A percentile compares a stretch with the other conserved stretches of the same genome.
These are phyloP conservation scores for Candida oleophila DNA, from an alignment of 805 yeast genomes.

Conservation along the genomic window DNA sequence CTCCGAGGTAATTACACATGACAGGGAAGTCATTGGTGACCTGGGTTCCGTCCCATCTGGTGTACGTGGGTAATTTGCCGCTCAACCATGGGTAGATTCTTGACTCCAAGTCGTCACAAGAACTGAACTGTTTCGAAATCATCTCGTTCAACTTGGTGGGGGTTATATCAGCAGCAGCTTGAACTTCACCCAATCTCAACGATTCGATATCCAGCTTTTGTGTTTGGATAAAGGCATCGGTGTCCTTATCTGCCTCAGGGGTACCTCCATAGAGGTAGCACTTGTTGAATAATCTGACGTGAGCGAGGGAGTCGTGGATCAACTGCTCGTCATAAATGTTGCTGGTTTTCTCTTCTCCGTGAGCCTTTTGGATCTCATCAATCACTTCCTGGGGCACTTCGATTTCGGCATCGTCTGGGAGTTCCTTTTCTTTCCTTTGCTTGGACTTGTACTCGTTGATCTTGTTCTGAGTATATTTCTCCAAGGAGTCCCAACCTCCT, in stretches of 20 bases:
- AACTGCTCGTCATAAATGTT: constrained; percentile 18
- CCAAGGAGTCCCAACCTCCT: constrained; percentile 11
- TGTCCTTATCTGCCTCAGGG: background rate
- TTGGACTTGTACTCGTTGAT: constrained; percentile 9
- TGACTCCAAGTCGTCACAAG: constrained; percentile 12
- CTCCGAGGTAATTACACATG: constrained; percentile 3
- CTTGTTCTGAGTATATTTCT: constrained; percentile 6
- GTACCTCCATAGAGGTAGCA: constrained; percentile 14
- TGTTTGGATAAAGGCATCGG: constrained; percentile 4
- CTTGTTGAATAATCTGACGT: constrained; percentile 22
- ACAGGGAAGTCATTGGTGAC: background rate
- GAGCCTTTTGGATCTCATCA: constrained; percentile 2
- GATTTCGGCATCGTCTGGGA: constrained; percentile 9
- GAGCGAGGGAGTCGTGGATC: constrained; percentile 23
- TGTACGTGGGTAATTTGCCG: constrained; percentile 16
- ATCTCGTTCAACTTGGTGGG: background rate
- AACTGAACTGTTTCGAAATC: background rate
- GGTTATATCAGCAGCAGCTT: background rate
- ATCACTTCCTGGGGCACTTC: background rate
- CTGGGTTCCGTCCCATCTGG: constrained; percentile 5
- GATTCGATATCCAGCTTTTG: constrained; percentile 6
- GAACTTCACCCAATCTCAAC: background rate
- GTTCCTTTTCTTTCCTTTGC: constrained; percentile 1
- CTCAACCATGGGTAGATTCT: constrained; percentile 25
- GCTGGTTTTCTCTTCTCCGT: constrained; percentile 6